Evolutionary conservation across 352 stramenopile genomes (phyloP).

Genomic region (Thalassiosira hispida): DNA sequence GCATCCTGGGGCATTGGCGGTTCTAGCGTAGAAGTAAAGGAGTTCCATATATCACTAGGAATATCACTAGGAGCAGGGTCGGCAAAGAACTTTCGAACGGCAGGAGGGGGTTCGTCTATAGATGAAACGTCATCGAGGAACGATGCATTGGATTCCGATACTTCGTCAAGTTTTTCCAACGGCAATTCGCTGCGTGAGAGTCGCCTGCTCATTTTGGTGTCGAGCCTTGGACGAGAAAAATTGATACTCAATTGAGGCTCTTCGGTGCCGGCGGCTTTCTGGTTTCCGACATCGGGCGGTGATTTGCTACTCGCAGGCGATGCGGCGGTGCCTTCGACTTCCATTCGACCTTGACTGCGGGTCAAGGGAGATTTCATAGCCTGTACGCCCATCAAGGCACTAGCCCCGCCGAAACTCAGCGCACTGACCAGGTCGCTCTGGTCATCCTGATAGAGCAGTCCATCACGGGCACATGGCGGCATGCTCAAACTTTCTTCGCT

Average conservation of each 20-base stretch:
- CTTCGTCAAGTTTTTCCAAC: constrained; percentile 47
- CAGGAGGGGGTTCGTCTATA: constrained; percentile 15
- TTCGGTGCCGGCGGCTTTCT: neutral
- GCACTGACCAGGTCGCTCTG: constrained; percentile 41
- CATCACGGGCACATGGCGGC: no score
- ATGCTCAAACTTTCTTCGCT: constrained; percentile 35
- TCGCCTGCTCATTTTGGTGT: no score
- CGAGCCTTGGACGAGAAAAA: no score
- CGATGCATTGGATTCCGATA: constrained; percentile 47
- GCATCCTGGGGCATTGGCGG: neutral
- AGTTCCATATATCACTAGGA: constrained; percentile 10
- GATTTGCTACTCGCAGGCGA: neutral
- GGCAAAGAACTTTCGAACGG: constrained; percentile 39
- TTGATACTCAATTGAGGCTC: no score
- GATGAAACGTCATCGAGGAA: constrained; percentile 42
- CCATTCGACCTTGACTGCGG: no score
- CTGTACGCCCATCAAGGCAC: constrained; percentile 41
- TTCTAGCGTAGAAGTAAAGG: neutral
- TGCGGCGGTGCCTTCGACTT: neutral
- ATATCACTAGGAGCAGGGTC: neutral
- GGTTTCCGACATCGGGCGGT: neutral
- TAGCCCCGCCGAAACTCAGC: constrained; percentile 62
- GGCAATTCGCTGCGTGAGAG: neutral
- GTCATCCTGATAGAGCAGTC: no score
- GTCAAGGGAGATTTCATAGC: neutral